Conservation (phyloP, 805 yeast species). For the Dipodascus geniculatus region DNA sequence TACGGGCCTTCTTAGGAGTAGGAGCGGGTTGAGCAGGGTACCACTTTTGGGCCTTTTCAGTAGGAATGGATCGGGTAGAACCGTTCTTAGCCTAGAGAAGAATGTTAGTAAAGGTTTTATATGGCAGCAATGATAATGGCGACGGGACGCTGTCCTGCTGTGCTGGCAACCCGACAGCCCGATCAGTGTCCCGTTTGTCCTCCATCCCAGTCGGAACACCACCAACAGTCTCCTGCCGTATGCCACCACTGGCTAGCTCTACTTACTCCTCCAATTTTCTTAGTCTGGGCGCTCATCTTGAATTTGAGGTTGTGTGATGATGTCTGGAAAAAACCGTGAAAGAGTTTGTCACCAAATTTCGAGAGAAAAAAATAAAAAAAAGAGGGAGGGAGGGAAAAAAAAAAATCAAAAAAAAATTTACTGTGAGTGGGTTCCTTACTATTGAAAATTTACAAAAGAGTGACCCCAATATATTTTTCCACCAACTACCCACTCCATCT, state of each 20-base stretch:
- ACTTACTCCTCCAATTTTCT: constrained; percentile 26
- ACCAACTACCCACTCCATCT: no score
- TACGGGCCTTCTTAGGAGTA: constrained; percentile 81
- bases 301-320: not conserved
- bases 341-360: constrained; percentile 1
- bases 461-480: no score
- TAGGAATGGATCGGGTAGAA: constrained; percentile 24
- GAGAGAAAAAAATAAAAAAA: not conserved
- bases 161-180: not conserved
- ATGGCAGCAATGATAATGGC: constrained; percentile 1
- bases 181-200: not conserved
- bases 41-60: constrained; percentile 52
- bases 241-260: no score
- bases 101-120: not conserved
- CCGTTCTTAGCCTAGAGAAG: constrained; percentile 26
- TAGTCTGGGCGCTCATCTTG: constrained; percentile 24
- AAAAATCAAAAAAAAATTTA: not conserved
- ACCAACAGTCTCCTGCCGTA: no score
- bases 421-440: constrained; percentile 1
- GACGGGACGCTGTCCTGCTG: not conserved
- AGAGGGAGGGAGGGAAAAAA: not conserved
- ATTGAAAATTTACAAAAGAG: not conserved
- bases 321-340: constrained; percentile 1
- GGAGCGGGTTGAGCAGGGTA: constrained; percentile 87
- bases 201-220: no score